Evolutionary conservation across 2,329 filamentous ascomycete species (phyloP).

Genomic region (Sphaceloma murrayae): DNA sequence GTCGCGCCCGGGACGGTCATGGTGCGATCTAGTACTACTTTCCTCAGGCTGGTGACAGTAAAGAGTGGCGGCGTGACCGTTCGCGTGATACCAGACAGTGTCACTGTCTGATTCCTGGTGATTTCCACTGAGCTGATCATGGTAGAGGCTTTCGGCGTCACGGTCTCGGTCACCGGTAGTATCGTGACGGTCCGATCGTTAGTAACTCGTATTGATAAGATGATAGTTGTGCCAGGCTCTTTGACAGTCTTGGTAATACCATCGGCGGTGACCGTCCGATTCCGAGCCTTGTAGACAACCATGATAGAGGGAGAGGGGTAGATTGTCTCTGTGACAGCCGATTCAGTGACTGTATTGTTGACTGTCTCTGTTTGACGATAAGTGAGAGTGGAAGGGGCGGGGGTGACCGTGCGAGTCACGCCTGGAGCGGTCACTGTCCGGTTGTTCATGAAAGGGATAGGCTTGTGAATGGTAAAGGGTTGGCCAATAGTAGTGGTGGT

Average conservation of each 20-base stretch:
- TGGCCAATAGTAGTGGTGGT: constrained; percentile 1
- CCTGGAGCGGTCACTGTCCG: constrained; percentile 1
- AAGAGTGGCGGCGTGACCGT: constrained; percentile 4
- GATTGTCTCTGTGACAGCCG: not conserved
- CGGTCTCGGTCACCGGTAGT: not conserved
- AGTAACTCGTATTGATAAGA: not conserved
- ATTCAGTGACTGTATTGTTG: constrained; percentile 2
- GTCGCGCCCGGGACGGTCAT: not conserved
- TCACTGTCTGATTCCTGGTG: constrained; percentile 7
- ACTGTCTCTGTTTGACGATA: not conserved
- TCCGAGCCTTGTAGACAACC: too few species aligned
- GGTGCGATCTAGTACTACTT: constrained; percentile 1
- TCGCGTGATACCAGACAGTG: not conserved
- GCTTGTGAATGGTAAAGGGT: constrained; percentile 8
- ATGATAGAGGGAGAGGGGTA: not conserved
- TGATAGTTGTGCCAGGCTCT: not conserved
- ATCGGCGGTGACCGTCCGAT: not conserved
- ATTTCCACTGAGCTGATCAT: not conserved
- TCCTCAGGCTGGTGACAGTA: not conserved
- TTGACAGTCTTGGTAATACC: constrained; percentile 1
- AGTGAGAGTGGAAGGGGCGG: constrained; percentile 1
- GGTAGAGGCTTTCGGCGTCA: not conserved
- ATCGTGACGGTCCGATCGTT: constrained; percentile 1
- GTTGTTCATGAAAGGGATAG: constrained; percentile 2
- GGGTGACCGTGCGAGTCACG: constrained; percentile 10